A percentile compares a stretch with the other conserved stretches of the same genome.
Evolutionary conservation across 2,329 filamentous ascomycete species (phyloP).

Genomic region (Calonectria hongkongensis): DNA sequence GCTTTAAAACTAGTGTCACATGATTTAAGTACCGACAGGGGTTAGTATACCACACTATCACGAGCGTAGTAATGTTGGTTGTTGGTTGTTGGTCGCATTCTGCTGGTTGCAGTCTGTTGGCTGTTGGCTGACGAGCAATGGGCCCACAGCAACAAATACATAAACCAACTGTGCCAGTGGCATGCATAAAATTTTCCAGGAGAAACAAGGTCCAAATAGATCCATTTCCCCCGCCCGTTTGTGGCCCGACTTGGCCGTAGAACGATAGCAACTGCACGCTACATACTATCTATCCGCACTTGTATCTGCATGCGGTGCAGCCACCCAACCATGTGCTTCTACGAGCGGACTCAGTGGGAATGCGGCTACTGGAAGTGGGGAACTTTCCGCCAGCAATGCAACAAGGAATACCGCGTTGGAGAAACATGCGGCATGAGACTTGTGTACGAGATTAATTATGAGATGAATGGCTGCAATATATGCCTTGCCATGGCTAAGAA

Average conservation of each 20-base stretch:
- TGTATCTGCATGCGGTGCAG: neutral
- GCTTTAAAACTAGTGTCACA: neutral
- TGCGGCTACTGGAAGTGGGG: constrained; percentile 6
- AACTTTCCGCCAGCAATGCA: neutral
- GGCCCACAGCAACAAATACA: neutral
- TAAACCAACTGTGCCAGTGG: neutral
- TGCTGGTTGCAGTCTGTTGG: neutral
- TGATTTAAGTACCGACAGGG: neutral
- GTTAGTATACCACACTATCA: neutral
- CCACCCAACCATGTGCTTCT: neutral
- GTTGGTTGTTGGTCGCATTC: neutral
- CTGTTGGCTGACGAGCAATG: neutral
- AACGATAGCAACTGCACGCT: neutral
- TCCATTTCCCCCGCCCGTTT: neutral
- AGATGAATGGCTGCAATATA: neutral
- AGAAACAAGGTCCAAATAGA: neutral
- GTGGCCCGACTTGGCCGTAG: neutral
- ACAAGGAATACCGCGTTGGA: neutral
- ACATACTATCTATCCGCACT: neutral
- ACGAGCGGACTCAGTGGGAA: neutral
- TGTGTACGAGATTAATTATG: neutral
- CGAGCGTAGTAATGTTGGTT: neutral
- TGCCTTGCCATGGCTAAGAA: neutral
- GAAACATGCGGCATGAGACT: constrained; percentile 1
- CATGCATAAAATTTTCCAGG: neutral